These are phyloP conservation scores for Microcyclospora tardicrescens DNA, from an alignment of 2,329 filamentous ascomycete genomes.

Conservation along the genomic window DNA sequence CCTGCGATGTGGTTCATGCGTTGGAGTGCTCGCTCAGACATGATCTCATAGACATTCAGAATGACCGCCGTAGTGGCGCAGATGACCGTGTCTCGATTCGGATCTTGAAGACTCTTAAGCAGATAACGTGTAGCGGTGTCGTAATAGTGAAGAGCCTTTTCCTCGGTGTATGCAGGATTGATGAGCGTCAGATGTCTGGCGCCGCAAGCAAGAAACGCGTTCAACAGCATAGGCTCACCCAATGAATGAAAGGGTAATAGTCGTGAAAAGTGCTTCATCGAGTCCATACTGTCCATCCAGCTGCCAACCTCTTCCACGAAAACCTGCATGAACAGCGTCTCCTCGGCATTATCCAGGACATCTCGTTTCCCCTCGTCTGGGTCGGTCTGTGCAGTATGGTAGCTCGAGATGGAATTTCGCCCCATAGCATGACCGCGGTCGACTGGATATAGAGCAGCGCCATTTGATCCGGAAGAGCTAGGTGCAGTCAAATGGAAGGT, in stretches of 20 bases:
- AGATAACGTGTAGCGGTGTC: slow-evolving; percentile 72
- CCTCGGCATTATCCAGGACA: slow-evolving; percentile 60
- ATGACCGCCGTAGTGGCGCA: slow-evolving; percentile 81
- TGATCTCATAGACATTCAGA: slow-evolving; percentile 84
- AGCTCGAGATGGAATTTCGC: slow-evolving; percentile 18
- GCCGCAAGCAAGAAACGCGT: slow-evolving; percentile 79
- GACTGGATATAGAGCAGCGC: slow-evolving; percentile 2
- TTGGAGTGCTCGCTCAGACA: slow-evolving; percentile 66
- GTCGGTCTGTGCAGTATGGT: slow-evolving; percentile 24
- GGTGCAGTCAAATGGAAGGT: slow-evolving; percentile 10
- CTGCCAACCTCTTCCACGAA: slow-evolving; percentile 82
- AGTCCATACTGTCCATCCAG: slow-evolving; percentile 91
- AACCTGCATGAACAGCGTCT: slow-evolving; percentile 79
- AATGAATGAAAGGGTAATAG: slow-evolving; percentile 73
- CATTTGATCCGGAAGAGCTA: slow-evolving; percentile 1
- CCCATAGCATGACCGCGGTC: slow-evolving; percentile 11
- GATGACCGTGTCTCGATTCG: slow-evolving; percentile 68
- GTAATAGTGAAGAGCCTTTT: slow-evolving; percentile 72
- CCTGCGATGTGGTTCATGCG: slow-evolving; percentile 85
- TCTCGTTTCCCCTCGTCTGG: slow-evolving; percentile 39
- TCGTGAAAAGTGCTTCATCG: slow-evolving; percentile 69
- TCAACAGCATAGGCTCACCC: slow-evolving; percentile 73
- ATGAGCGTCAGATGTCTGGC: slow-evolving; percentile 66
- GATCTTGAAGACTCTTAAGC: slow-evolving; percentile 65
- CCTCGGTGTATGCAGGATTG: slow-evolving; percentile 56